Evolutionary conservation across 2,329 filamentous ascomycete genomes (phyloP).

Genomic region (Hypoxylon sp.): DNA sequence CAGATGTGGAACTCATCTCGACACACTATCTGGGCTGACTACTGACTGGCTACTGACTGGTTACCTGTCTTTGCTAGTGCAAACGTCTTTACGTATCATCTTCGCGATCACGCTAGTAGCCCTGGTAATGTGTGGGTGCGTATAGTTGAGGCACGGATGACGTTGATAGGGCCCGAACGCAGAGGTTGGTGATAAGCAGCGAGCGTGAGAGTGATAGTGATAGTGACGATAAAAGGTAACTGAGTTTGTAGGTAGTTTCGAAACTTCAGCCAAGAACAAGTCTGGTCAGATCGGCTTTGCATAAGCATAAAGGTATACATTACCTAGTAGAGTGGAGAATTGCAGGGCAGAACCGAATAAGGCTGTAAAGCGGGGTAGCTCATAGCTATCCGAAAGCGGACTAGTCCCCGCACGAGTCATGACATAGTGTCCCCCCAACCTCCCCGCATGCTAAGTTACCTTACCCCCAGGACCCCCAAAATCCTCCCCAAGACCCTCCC

Average conservation of each 20-base stretch:
- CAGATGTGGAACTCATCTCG: conserved; percentile 26
- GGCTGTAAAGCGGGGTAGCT: conserved; percentile 44
- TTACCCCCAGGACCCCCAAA: no score
- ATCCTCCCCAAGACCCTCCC: no score
- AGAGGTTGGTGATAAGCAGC: conserved; percentile 12
- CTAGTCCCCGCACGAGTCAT: conserved; percentile 21
- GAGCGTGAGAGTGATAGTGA: no score
- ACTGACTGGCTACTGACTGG: conserved; percentile 7
- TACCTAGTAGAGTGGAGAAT: conserved; percentile 21
- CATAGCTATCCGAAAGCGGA: conserved; percentile 28
- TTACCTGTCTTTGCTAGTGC: conserved; percentile 28
- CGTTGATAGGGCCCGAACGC: neutral
- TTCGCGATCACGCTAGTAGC: conserved; percentile 19
- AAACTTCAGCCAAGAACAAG: conserved; percentile 17
- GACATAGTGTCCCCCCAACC: no score
- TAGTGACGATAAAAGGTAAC: neutral
- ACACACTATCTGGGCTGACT: neutral
- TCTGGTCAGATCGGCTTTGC: conserved; percentile 35
- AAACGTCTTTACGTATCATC: conserved; percentile 30
- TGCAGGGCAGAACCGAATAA: conserved; percentile 19
- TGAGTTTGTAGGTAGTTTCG: conserved; percentile 5
- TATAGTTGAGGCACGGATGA: conserved; percentile 14
- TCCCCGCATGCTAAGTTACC: conserved; percentile 20
- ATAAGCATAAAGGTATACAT: no score
- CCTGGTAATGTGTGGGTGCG: neutral